These are phyloP conservation scores for Populus hybrid DNA, from an alignment of 441 rosid species.

Conservation along the genomic window DNA sequence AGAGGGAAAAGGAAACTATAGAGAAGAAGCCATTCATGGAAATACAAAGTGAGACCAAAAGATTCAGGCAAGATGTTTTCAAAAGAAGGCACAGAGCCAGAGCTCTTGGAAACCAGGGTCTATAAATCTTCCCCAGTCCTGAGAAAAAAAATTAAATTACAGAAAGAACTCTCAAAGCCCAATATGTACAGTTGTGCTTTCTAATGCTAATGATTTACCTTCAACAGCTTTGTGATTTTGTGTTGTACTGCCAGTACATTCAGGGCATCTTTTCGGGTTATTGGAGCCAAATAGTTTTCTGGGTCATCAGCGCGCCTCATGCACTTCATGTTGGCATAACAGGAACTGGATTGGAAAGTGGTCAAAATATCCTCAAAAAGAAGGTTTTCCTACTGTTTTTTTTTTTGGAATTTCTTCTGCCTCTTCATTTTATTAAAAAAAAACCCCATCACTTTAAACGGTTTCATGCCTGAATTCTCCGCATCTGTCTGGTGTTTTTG, in stretches of 20 bases:
- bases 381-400: background rate
- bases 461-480: background rate
- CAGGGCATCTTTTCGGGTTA: background rate
- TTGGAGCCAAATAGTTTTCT: background rate
- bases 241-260: background rate
- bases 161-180: slow-evolving; percentile 1
- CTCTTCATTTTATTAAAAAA: background rate
- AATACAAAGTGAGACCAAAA: slow-evolving; percentile 58
- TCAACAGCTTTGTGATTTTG: background rate
- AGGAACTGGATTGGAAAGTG: background rate
- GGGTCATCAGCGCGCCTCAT: background rate
- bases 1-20: slow-evolving; percentile 54
- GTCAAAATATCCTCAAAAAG: background rate
- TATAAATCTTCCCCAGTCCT: slow-evolving; percentile 9
- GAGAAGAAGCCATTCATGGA: slow-evolving; percentile 58
- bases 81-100: slow-evolving; percentile 68
- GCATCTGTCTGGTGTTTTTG: background rate
- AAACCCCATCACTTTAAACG: background rate
- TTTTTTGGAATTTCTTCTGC: background rate
- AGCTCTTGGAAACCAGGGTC: slow-evolving; percentile 25
- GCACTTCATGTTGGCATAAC: background rate
- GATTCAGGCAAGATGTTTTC: slow-evolving; percentile 68
- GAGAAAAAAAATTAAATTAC: slow-evolving; percentile 1
- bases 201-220: background rate
- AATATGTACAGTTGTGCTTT: slow-evolving; percentile 3